Evolutionary conservation across 768 basidiomycete species (phyloP).

Genomic region (Kwoniella bestiolae): DNA sequence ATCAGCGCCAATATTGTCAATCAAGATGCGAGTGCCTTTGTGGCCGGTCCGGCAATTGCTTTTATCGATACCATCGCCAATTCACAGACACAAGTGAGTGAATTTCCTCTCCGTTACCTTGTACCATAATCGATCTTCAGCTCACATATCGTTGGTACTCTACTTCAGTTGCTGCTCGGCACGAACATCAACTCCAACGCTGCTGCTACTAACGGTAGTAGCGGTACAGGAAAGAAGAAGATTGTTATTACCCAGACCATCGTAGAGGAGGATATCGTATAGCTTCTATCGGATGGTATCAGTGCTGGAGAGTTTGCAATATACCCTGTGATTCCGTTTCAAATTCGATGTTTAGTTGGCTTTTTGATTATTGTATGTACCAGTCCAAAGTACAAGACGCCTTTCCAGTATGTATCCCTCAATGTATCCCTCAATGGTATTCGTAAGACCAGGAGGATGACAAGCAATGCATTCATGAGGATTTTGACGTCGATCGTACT

Average conservation of each 20-base stretch:
- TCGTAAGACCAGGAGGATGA: background rate
- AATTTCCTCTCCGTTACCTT: background rate
- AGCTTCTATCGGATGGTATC: background rate
- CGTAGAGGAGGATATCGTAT: slow-evolving; percentile 10
- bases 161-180: background rate
- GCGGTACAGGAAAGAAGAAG: slow-evolving; percentile 12
- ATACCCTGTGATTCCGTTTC: background rate
- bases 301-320: background rate
- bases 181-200: slow-evolving; percentile 6
- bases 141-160: background rate
- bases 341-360: background rate
- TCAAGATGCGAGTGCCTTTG: slow-evolving; percentile 29
- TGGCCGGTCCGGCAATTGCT: slow-evolving; percentile 26
- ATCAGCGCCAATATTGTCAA: slow-evolving; percentile 29
- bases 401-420: no score
- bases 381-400: no score
- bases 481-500: background rate
- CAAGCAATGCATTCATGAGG: slow-evolving; percentile 12
- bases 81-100: slow-evolving; percentile 12
- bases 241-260: slow-evolving; percentile 15
- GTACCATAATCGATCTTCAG: background rate
- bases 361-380: no score
- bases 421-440: no score
- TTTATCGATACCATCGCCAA: slow-evolving; percentile 23
- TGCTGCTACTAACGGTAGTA: background rate